Base-by-base conservation (phyloP, 1,284 basidiomycete species). In the Marasmius fiardii region DNA sequence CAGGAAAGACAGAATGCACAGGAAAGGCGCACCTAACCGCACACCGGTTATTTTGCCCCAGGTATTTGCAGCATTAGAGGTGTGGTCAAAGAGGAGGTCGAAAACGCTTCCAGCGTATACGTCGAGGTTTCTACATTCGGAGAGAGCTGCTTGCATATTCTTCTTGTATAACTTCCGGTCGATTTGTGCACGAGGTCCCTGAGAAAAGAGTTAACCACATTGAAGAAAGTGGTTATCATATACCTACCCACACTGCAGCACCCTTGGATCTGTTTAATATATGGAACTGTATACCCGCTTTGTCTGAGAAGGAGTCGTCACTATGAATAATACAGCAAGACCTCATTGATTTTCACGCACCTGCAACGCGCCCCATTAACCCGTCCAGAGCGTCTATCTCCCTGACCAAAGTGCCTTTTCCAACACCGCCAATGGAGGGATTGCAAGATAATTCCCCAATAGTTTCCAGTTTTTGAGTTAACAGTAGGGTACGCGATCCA, bases 391-490 rank as follows among this genome's bases (percentile, higher is more conserved):
- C 93, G 66, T 96, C 93, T 2, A 95, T 85, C 68, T 96, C 93
- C 47, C 89, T 78, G 20, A 95, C 90, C 28, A 96, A 75, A 0
- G 89, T 94, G 10, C 93, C 93, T 70, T 96, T 95, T 2, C 93
- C 93, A 7, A 96, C 88, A 21, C 93, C 89, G 4, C 89, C 92
- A 59, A 93, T 88, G 1, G 89, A 92, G 2, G 93, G 93, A 67
- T 96, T 95, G 66, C 93, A 95, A 18, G 92, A 94, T 63, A 95
- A 78, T 65, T 93, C 92, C 37, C 93, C 93, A 37, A 95, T 82
- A 1, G 86, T 93, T 51, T 88, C 83, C 20, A 89, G 67, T 54
- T 81, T 86, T 64, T 93, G 91, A 0, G 93, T 95, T 52, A 96
- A 70, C 3, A 96, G 76, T 2, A 93, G 63, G 0, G 93, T 95